A percentile compares a stretch with the other conserved stretches of the same genome.
Conservation (phyloP, 306 rosid genomes). For the Malus orientalis region DNA sequence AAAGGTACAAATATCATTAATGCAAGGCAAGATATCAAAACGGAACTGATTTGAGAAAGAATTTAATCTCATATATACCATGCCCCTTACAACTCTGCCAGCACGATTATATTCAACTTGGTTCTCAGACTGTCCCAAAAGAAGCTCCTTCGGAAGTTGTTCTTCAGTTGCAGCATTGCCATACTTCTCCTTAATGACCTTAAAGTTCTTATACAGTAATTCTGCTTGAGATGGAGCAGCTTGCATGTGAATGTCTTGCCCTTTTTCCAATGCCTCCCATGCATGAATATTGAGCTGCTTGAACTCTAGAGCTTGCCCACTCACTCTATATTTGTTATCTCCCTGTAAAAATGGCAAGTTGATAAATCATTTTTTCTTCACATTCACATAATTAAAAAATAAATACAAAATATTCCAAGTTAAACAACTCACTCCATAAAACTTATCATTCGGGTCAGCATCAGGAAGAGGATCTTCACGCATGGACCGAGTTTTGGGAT, state of each 20-base stretch:
- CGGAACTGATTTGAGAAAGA: neutral
- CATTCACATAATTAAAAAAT: neutral
- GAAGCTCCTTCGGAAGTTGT: conserved; percentile 53
- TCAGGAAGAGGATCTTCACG: conserved; percentile 60
- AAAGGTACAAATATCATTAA: neutral
- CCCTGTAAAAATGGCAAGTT: conserved; percentile 23
- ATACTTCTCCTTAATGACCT: conserved; percentile 50
- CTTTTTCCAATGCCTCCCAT: conserved; percentile 61
- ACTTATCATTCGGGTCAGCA: conserved; percentile 49
- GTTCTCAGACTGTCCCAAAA: conserved; percentile 54
- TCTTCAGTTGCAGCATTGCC: conserved; percentile 47
- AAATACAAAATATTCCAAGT: neutral
- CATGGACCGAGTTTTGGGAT: conserved; percentile 58
- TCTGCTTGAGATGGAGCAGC: conserved; percentile 73
- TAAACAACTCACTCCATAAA: conserved; percentile 39
- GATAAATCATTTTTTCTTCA: neutral
- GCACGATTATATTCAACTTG: conserved; percentile 60
- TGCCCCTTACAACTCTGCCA: conserved; percentile 53
- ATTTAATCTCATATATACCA: conserved; percentile 14
- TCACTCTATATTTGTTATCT: conserved; percentile 45
- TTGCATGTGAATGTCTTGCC: conserved; percentile 60
- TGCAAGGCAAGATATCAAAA: neutral
- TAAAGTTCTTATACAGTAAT: conserved; percentile 45
- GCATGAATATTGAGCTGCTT: conserved; percentile 51
- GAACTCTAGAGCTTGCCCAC: conserved; percentile 57